A percentile compares a stretch with the other conserved stretches of the same genome.
Conservation (phyloP, 2,329 filamentous ascomycete species). For the Sphaceloma murrayae region DNA sequence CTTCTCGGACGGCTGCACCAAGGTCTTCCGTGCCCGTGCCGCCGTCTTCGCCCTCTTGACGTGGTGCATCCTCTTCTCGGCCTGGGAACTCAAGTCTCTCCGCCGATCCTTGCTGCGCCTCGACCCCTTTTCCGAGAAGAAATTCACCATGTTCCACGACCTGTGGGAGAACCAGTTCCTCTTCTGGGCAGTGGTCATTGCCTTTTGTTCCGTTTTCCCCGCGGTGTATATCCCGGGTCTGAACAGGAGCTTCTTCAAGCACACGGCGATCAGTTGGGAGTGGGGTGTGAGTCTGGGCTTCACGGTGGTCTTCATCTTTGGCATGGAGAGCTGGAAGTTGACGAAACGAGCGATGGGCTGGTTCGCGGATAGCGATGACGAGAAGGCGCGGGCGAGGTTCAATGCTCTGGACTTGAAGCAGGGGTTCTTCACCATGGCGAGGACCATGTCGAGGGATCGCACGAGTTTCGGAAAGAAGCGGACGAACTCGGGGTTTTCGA, state of each 20-base stretch:
- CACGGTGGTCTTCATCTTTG: slow-evolving; percentile 33
- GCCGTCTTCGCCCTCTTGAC: slow-evolving; percentile 39
- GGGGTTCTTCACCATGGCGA: slow-evolving; percentile 15
- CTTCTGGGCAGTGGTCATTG: slow-evolving; percentile 33
- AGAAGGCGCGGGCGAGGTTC: slow-evolving; percentile 10
- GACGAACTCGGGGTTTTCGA: slow-evolving; percentile 11
- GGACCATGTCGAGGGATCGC: slow-evolving; percentile 10
- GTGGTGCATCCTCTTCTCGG: slow-evolving; percentile 37
- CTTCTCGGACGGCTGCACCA: slow-evolving; percentile 34
- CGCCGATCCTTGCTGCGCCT: slow-evolving; percentile 38
- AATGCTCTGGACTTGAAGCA: slow-evolving; percentile 12
- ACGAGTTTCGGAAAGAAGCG: slow-evolving; percentile 3
- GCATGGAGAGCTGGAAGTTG: slow-evolving; percentile 39
- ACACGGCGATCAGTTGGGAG: slow-evolving; percentile 36
- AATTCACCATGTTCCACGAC: slow-evolving; percentile 30
- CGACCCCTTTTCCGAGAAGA: slow-evolving; percentile 28
- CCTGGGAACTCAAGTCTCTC: slow-evolving; percentile 41
- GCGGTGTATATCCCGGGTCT: slow-evolving; percentile 39
- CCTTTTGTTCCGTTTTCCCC: slow-evolving; percentile 35
- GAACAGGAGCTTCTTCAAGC: slow-evolving; percentile 39
- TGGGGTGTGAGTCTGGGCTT: slow-evolving; percentile 38
- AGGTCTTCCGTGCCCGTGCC: slow-evolving; percentile 37
- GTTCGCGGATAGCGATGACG: slow-evolving; percentile 13
- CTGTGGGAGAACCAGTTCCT: slow-evolving; percentile 37
- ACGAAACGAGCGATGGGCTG: slow-evolving; percentile 28